These are phyloP conservation scores for Candida germanica DNA, from an alignment of 805 yeast species.

Conservation along the genomic window DNA sequence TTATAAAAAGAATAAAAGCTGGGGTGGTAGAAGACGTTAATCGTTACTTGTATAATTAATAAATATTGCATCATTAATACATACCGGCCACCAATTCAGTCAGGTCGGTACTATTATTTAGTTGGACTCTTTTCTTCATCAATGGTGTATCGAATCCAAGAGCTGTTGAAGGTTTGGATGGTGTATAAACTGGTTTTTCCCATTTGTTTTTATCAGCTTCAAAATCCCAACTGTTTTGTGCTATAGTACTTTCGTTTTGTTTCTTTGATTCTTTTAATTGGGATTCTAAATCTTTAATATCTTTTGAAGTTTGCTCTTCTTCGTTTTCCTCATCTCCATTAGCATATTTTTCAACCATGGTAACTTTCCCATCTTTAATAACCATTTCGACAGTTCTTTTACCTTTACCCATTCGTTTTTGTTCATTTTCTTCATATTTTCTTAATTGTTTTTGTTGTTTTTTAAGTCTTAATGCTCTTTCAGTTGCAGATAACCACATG, in stretches of 20 bases:
- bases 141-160: conserved; percentile 1
- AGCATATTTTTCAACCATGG: conserved; percentile 47
- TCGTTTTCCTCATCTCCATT: conserved; percentile 16
- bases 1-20: conserved; percentile 26
- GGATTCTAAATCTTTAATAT: conserved; percentile 37
- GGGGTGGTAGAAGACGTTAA: conserved; percentile 28
- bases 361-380: conserved; percentile 77
- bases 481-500: conserved; percentile 84
- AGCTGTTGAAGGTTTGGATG: conserved; percentile 1
- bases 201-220: conserved; percentile 53
- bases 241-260: conserved; percentile 26
- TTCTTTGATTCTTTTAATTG: conserved; percentile 21
- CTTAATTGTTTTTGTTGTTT: conserved; percentile 76
- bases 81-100: conserved; percentile 22
- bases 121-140: conserved; percentile 25
- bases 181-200: conserved; percentile 48
- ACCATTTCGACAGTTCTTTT: conserved; percentile 73
- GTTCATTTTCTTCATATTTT: conserved; percentile 57
- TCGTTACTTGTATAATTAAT: no score
- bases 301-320: conserved; percentile 29
- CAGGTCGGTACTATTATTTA: conserved; percentile 17
- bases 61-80: no score
- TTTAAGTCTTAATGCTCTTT: conserved; percentile 82
- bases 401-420: conserved; percentile 67
- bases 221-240: conserved; percentile 56